Evolutionary conservation across 139 green algal genomes (phyloP).

Genomic region (Asterochloris sp.): DNA sequence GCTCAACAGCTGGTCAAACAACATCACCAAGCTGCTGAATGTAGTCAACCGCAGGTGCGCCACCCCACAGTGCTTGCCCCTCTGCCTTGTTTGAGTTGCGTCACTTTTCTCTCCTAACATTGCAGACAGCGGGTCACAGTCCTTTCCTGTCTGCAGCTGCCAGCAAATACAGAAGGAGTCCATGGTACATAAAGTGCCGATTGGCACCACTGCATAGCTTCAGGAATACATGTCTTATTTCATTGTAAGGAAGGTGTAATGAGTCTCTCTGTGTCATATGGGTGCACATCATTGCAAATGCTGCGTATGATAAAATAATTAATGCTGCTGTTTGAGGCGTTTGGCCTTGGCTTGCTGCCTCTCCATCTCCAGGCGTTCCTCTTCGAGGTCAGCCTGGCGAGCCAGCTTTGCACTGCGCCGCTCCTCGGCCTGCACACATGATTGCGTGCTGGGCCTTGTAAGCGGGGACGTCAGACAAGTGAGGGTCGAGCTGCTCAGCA

Average conservation of each 20-base stretch:
- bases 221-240: neutral
- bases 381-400: conserved; percentile 7
- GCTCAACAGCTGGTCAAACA: conserved; percentile 51
- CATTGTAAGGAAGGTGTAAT: neutral
- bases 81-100: no score
- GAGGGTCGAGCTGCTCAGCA: neutral
- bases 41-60: conserved; percentile 8
- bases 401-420: conserved; percentile 10
- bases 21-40: conserved; percentile 51
- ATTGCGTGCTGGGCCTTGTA: no score
- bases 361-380: conserved; percentile 7
- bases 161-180: conserved; percentile 58
- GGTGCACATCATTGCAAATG: neutral
- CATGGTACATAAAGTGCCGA: conserved; percentile 83
- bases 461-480: neutral
- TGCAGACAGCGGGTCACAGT: no score
- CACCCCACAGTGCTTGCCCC: neutral
- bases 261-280: no score
- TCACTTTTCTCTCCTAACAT: no score
- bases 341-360: neutral
- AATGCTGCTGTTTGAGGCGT: neutral
- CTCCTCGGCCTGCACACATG: conserved; percentile 12
- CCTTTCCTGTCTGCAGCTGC: neutral
- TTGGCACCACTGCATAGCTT: conserved; percentile 22
- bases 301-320: neutral